phyloP scores from a whole-genome alignment of 2,329 filamentous ascomycete genomes.

The Pseudonectria foliicola region DNA sequence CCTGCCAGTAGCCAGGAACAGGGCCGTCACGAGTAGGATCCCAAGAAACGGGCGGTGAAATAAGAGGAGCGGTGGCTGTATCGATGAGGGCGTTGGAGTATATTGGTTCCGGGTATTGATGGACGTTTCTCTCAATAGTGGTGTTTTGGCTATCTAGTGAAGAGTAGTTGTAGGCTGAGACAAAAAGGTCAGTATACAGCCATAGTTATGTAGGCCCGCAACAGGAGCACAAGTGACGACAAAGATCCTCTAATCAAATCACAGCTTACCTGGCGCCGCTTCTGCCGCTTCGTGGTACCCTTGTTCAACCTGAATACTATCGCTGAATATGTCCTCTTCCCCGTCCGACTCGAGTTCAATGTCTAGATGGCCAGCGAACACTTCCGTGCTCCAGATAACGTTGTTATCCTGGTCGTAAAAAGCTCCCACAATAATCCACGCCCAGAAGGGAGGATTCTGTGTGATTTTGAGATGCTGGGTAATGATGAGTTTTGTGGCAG shows the following conservation, averaged over 20 bases:
- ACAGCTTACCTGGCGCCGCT: slow-evolving; percentile 15
- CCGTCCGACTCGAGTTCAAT: slow-evolving; percentile 19
- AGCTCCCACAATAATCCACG: slow-evolving; percentile 38
- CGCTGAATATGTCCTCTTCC: slow-evolving; percentile 8
- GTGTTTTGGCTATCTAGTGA: too few relatives aligned
- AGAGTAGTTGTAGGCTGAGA: too few relatives aligned
- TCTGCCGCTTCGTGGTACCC: slow-evolving; percentile 8
- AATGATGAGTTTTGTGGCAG: slow-evolving; percentile 39
- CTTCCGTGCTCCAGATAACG: slow-evolving; percentile 39
- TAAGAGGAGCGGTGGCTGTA: neutral
- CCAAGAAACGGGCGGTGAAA: slow-evolving; percentile 15
- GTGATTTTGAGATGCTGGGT: slow-evolving; percentile 34
- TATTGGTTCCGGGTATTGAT: too few relatives aligned
- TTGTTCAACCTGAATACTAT: slow-evolving; percentile 4
- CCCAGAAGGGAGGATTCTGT: slow-evolving; percentile 31
- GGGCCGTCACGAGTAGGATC: slow-evolving; percentile 23
- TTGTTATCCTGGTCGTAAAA: slow-evolving; percentile 38
- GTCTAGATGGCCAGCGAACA: slow-evolving; percentile 31
- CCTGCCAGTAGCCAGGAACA: slow-evolving; percentile 29
- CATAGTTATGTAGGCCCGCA: neutral
- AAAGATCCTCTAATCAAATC: neutral
- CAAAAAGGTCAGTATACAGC: too few relatives aligned
- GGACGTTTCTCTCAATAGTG: too few relatives aligned
- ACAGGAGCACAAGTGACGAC: neutral
- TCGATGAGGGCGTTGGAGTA: too few relatives aligned